Evolutionary conservation across 352 stramenopile genomes (phyloP).

Genomic region (Phytophthora pisi): DNA sequence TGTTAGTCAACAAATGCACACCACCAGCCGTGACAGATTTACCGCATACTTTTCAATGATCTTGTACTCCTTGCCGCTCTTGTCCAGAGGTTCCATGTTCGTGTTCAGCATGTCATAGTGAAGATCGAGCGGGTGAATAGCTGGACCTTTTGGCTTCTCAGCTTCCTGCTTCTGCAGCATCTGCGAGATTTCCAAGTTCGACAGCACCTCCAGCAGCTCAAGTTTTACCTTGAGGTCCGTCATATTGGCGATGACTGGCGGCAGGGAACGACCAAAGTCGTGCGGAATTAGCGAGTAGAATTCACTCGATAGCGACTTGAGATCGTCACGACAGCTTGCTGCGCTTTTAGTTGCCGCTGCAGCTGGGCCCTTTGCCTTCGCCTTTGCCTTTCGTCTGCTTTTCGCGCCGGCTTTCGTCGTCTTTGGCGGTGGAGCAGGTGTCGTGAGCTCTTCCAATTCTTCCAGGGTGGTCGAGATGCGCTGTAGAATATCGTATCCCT

Average conservation of each 20-base stretch:
- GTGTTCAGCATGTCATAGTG: conserved; percentile 63
- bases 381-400: conserved; percentile 31
- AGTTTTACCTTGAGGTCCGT: conserved; percentile 66
- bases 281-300: conserved; percentile 81
- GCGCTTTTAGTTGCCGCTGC: conserved; percentile 25
- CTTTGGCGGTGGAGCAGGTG: conserved; percentile 17
- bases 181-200: conserved; percentile 68
- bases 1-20: conserved; percentile 1
- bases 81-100: conserved; percentile 47
- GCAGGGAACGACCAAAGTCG: conserved; percentile 61
- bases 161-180: conserved; percentile 50
- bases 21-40: neutral
- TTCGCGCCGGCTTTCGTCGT: conserved; percentile 24
- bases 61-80: conserved; percentile 52
- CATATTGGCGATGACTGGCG: conserved; percentile 58
- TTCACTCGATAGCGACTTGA: conserved; percentile 64
- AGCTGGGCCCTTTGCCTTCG: conserved; percentile 29
- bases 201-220: conserved; percentile 62
- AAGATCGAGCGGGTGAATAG: conserved; percentile 50
- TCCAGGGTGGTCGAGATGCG: conserved; percentile 48
- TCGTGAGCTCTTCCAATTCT: conserved; percentile 41
- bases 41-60: conserved; percentile 51
- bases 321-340: conserved; percentile 31
- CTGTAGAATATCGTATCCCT: conserved; percentile 64
- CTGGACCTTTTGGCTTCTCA: conserved; percentile 19